Base-by-base conservation (phyloP, 179 eudicot species). In the Nepenthes alata region DNA sequence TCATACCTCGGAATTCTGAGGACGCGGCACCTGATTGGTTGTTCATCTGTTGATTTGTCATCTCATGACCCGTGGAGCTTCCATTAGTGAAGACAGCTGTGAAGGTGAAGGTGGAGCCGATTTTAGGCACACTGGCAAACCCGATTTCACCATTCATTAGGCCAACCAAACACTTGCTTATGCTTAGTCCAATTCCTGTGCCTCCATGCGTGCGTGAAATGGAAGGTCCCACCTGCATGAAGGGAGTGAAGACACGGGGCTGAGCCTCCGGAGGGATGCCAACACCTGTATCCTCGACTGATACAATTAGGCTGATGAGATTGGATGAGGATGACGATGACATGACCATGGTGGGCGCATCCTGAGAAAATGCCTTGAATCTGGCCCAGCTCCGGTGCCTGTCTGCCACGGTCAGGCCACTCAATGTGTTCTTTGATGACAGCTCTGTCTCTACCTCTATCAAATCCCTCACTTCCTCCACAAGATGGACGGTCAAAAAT, bases 131-230 rank as follows among this genome's bases (percentile, higher is more conserved):
- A 53, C 96, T 88, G 14, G 75, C 61, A 56, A 86, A 81, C 63
- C 88, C 90, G 2, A 89, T 86, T 57, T 89, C 88, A 16, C 96
- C 96, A 15, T 76, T 75, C 96, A 89, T 89, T n/a, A 84, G 83
- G 9, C 76, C 79, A 67, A 86, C 96, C 74, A 89, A 77, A 67
- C 81, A 82, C 76, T 89, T 89, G 84, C 96, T 86, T 57, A 89
- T 89, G 83, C 96, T 89, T 54, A 89, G 69, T 44, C 96, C 96
- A 45, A 89, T 89, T 47, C 96, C 94, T 0, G 94, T 89, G 48
- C 96, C 94, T 10, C 96, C 96, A 55, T 78, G 78, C 47, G 73
- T 73, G 2, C 86, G 63, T 2, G 81, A 71, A 57, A 72, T 80
- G 6, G 84, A 80, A 36, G 86, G 83, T 37, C 82, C 82, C 50